These are phyloP conservation scores for Lotus japonicus DNA, from an alignment of 306 rosid species.

Conservation along the genomic window DNA sequence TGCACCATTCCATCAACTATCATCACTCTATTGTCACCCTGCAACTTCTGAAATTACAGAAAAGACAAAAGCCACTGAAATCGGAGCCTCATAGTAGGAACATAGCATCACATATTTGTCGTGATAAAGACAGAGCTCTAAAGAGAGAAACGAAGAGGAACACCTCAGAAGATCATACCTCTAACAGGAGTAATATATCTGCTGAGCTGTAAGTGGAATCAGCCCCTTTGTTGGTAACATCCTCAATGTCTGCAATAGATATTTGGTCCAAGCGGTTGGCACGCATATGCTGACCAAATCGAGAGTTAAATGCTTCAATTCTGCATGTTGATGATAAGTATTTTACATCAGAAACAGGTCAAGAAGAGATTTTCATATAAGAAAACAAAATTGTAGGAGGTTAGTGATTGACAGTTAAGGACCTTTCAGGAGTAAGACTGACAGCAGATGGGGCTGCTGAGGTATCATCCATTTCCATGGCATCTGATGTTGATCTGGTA, in stretches of 20 bases:
- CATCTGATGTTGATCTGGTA: conserved; percentile 46
- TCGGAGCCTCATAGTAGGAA: not conserved
- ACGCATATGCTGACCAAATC: conserved; percentile 81
- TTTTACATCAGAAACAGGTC: conserved; percentile 5
- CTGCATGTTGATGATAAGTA: conserved; percentile 32
- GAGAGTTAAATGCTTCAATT: conserved; percentile 64
- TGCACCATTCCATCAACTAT: conserved; percentile 65
- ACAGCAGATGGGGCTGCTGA: conserved; percentile 42
- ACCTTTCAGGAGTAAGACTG: conserved; percentile 72
- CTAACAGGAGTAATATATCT: conserved; percentile 57
- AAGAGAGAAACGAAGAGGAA: not conserved
- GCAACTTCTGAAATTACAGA: conserved; percentile 61
- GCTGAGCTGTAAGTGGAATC: conserved; percentile 41
- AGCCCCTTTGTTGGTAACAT: conserved; percentile 47
- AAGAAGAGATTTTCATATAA: not conserved
- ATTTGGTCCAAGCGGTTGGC: conserved; percentile 58
- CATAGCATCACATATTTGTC: not conserved
- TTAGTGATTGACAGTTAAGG: not conserved
- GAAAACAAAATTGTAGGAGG: not conserved
- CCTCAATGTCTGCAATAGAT: conserved; percentile 60
- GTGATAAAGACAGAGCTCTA: not conserved
- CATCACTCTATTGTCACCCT: conserved; percentile 84
- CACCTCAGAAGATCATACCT: conserved; percentile 40
- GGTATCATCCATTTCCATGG: conserved; percentile 71
- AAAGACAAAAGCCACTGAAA: not conserved